Base-by-base conservation (phyloP, 192 early-diverging fungal species). In the Chytriomyces sp. region DNA sequence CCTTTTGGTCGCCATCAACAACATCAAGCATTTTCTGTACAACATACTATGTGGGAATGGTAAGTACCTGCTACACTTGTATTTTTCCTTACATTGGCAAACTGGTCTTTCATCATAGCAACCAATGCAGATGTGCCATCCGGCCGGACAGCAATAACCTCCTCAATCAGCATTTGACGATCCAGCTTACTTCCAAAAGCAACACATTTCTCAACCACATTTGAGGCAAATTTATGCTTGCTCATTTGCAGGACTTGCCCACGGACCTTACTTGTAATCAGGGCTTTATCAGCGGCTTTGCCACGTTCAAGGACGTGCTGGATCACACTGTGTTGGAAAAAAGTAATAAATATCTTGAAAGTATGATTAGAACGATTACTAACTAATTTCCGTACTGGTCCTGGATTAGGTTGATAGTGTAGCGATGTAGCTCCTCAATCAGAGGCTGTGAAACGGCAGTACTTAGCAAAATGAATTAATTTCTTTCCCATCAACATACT, bases 61-160 rank as follows among this genome's bases (percentile, higher is more conserved):
- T n/a, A 0, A n/a, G 1, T 59, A 2, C 26, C 22, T n/a, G 32
- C 30, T 37, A 39, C n/a, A 58, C 2, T 58, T 2, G 1, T 14
- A 58, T 22, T 58, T 14, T 22, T 17, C 14, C 59, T 31, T 39
- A 72, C 70, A 52, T 99, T 99, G 52, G 97, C 97, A 75, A 95
- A 99, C 81, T 99, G 96, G 83, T 99, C 96, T 84, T 98, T 98
- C 96, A 99, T 99, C 95, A 99, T 97, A n/a, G 88, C 81, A 56
- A 94, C 87, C 73, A 99, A 79, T 12, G 93, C 89, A 10, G 86
- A 89, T 5, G 93, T 93, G 55, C 91, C 94, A 78, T 98, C 96
- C 12, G 92, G 86, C 66, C 91, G 88, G 57, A 91, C 87, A 26
- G 86, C 84, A 30, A 93, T 88, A 14, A 98, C 94, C 80, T 99